Base-by-base conservation (phyloP, 257 asterid species). In the Lithospermum erythrorhizon region DNA sequence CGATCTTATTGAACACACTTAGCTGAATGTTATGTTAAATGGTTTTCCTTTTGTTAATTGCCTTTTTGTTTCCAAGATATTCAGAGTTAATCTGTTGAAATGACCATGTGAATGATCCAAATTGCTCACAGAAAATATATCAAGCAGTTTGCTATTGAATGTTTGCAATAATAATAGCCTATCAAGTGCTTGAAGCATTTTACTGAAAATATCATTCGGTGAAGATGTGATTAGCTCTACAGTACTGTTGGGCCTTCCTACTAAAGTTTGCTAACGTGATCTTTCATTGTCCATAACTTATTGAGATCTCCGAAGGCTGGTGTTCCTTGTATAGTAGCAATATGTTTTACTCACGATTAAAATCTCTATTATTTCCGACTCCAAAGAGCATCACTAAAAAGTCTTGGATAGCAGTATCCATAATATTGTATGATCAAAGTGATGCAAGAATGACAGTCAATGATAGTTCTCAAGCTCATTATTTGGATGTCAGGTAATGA, bases 401-500 rank as follows among this genome's bases (percentile, higher is more conserved):
- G 32, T 27, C 6, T 3, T 6, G 32, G 6, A 27, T 27, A 27
- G 4, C 6, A 27, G 4, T 27, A 27, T 6, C 45, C 45, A 7
- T 19, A 22, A 6, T 54, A 32, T 20, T 57, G 58, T 56, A 15
- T 27, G 20, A 25, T 61, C 61, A 49, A 6, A 59, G 6, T 55
- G 27, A 20, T 55, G 20, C 57, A 32, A 55, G 2, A 62, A 59
- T 49, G 56, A 30, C 66, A 41, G 21, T 45, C 49, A 17, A 37
- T 62, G 54, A 21, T 29, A 9, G 17, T 58, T 49, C 66, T 59
- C 23, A 19, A 41, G 58, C 58, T 21, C n/a, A 72, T 63, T 66
- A 45, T 66, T 68, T 63, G 37, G 64, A 47, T 81, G 56, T 29
- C 74, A 93, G 99, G 99, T 93, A 58, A 93, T 93, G 99, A 83